Percentiles rank a stretch among this genome's conserved stretches.
phyloP scores from a whole-genome alignment of 495 filamentous ascomycete genomes.

The Lasiosphaeria ovina region DNA sequence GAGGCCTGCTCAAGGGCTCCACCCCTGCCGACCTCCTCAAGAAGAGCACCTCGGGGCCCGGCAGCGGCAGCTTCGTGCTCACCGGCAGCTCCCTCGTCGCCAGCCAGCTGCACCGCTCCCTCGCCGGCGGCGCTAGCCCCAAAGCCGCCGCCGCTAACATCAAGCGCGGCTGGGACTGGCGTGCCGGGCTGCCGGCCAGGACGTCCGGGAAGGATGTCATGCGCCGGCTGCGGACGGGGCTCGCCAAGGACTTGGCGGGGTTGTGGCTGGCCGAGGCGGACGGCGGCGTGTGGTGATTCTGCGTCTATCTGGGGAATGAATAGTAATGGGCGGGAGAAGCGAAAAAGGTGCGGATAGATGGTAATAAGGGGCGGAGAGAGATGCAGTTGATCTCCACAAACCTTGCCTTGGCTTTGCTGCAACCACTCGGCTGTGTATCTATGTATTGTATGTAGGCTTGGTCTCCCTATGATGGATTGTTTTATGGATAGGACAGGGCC shows the following conservation, averaged over 20 bases:
- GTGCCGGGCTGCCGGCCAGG: conserved; percentile 56
- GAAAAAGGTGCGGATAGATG: too few species aligned
- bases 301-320: background rate
- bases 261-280: conserved; percentile 61
- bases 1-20: conserved; percentile 38
- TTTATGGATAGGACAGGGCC: too few species aligned
- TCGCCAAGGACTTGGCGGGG: conserved; percentile 67
- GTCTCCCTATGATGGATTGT: too few species aligned
- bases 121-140: conserved; percentile 22
- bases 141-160: conserved; percentile 38
- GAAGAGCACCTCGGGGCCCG: conserved; percentile 59
- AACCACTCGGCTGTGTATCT: too few species aligned
- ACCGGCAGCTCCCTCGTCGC: conserved; percentile 71
- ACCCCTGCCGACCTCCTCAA: conserved; percentile 64
- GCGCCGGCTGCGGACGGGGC: conserved; percentile 64
- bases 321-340: background rate
- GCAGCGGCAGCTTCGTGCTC: conserved; percentile 55
- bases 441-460: too few species aligned
- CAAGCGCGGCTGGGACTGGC: conserved; percentile 84
- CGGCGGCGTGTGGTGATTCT: conserved; percentile 26
- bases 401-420: too few species aligned
- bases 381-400: too few species aligned
- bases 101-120: conserved; percentile 57
- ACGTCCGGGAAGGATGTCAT: conserved; percentile 66
- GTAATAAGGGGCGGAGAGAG: too few species aligned